These are phyloP conservation scores for Suaeda aralocaspica DNA, from an alignment of 148 eudicot species.

Conservation along the genomic window DNA sequence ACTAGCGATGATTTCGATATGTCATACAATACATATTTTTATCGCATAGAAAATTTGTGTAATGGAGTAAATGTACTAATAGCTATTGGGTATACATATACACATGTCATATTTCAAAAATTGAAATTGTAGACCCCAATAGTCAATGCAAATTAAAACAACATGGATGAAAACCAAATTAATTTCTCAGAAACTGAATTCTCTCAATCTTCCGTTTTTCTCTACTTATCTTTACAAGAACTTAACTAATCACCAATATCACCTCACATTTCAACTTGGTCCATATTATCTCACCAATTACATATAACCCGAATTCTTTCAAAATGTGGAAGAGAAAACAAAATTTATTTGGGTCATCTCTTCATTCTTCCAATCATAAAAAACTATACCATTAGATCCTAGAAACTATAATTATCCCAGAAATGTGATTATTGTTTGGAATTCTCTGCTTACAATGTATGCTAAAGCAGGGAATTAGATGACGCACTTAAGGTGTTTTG, in stretches of 20 bases:
- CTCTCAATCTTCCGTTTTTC: slow-evolving; percentile 16
- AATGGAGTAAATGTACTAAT: no score
- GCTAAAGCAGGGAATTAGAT: slow-evolving; percentile 30
- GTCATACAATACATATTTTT: no score
- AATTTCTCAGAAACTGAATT: slow-evolving; percentile 30
- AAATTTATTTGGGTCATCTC: slow-evolving; percentile 58
- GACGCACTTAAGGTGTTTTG: slow-evolving; percentile 70
- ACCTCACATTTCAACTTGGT: not conserved
- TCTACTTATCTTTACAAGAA: slow-evolving; percentile 24
- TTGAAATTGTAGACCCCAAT: no score
- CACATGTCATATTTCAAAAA: no score
- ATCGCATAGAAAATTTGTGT: no score
- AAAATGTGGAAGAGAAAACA: slow-evolving; percentile 47
- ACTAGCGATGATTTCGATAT: no score
- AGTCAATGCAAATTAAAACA: no score
- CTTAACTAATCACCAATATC: slow-evolving; percentile 15
- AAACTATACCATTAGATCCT: slow-evolving; percentile 28
- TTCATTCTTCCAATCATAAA: slow-evolving; percentile 69
- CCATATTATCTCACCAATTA: slow-evolving; percentile 28
- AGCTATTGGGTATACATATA: no score
- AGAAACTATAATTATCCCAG: slow-evolving; percentile 1
- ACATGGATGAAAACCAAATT: slow-evolving; percentile 74
- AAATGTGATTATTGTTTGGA: slow-evolving; percentile 45
- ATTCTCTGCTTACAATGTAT: slow-evolving; percentile 58
- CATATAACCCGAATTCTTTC: slow-evolving; percentile 46